Base-by-base conservation (phyloP, 1,139 yeast genomes). In the Casaregolazyma lundiana region DNA sequence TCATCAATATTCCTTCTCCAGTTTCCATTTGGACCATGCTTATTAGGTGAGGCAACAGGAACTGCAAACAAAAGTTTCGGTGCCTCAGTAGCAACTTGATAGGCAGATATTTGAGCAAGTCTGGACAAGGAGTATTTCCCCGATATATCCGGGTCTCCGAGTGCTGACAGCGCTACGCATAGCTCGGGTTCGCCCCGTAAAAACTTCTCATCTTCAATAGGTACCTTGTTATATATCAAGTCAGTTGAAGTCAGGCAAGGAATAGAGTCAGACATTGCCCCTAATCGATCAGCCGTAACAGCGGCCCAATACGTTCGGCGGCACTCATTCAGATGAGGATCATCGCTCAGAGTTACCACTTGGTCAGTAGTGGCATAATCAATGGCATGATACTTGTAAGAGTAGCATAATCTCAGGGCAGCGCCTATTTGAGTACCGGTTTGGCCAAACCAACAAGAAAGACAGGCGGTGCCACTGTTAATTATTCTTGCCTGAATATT, bases 121-220 rank as follows among this genome's bases (percentile, higher is more conserved):
- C 16, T 22, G 17, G 15, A 13, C 7, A 6, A 13, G 7, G 13
- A 17, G n/a, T 8, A 38, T 17, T 38, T 22, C 18, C 3, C n/a
- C 19, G 21, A 30, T 24, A 11, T 19, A 19, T 20, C 16, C 19
- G 15, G 34, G 18, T 26, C 13, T n/a, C 13, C 13, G 4, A 40
- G 30, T n/a, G 36, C 30, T 11, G 32, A 35, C 17, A 18, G 20
- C 18, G 36, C 18, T 11, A 40, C 6, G 15, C 43, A 40, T 15
- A 30, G 20, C 17, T 35, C 16, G 9, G 43, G 43, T 13, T 40
- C 20, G 6, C 43, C 43, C 4, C 18, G 15, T 9, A 30, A n/a
- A 19, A 40, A 40, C 9, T 26, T 29, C 11, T 40, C 43, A 19
- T 40, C 43, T 8, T 40, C 43, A n/a, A 30, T 40, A 9, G 43